phyloP scores from a whole-genome alignment of 2,329 filamentous ascomycete genomes.

The Colletotrichum melonis region DNA sequence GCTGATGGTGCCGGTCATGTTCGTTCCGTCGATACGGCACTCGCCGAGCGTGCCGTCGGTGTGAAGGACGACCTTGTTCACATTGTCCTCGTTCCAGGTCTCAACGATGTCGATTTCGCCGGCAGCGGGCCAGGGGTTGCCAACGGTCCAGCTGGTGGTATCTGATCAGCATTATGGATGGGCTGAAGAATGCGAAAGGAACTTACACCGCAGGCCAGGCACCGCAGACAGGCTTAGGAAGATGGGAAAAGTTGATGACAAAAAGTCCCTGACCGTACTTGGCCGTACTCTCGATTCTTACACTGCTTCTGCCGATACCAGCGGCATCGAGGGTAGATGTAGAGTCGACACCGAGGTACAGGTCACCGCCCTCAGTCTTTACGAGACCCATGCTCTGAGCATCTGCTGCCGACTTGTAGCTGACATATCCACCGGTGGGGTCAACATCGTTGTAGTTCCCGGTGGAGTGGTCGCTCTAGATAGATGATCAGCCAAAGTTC shows the following conservation, averaged over 20 bases:
- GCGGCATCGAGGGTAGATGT: conserved; percentile 38
- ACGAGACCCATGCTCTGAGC: conserved; percentile 50
- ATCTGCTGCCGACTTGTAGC: conserved; percentile 55
- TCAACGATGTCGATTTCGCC: conserved; percentile 77
- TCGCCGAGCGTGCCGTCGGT: conserved; percentile 52
- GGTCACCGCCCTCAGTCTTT: conserved; percentile 44
- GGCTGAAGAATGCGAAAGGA: too few species aligned
- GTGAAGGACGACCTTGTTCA: conserved; percentile 70
- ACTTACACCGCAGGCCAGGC: conserved; percentile 77
- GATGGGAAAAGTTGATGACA: conserved; percentile 75
- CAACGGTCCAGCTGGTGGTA: conserved; percentile 57
- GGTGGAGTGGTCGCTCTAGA: conserved; percentile 36
- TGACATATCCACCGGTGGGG: conserved; percentile 74
- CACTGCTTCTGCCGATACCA: conserved; percentile 60
- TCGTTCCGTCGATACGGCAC: conserved; percentile 46
- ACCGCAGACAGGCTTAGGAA: conserved; percentile 74
- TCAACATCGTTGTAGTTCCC: conserved; percentile 53
- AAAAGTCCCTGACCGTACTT: conserved; percentile 75
- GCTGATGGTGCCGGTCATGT: conserved; percentile 45
- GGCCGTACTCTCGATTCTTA: conserved; percentile 73
- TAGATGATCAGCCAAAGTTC: not conserved
- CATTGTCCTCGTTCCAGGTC: conserved; percentile 66
- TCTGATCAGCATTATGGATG: not conserved
- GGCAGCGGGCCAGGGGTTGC: conserved; percentile 66
- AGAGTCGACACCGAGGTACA: conserved; percentile 54